Base-by-base conservation (phyloP, 192 early-diverging fungal species). In the Coemansia sp. region DNA sequence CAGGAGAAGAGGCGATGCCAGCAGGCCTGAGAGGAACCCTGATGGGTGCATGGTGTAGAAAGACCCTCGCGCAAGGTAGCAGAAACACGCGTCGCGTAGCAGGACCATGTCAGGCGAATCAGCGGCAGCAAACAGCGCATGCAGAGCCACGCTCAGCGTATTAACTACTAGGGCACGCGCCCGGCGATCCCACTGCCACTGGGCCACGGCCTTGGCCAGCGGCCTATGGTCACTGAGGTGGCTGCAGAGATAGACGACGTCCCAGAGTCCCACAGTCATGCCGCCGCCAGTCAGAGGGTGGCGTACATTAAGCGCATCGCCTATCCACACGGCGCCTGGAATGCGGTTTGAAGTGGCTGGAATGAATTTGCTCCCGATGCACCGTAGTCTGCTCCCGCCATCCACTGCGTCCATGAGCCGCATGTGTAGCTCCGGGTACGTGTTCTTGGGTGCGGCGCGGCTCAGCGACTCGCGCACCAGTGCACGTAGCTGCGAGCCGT, bases 281-380 rank as follows among this genome's bases (percentile, higher is more conserved):
- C 97, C 97, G 75, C 86, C 94, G 41, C 95, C 95, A 0, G 94
- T 97, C 53, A 99, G 79, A 15, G 94, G 94, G 60, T 97, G 94
- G 32, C 95, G 85, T 83, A 97, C 95, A 65, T 99, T 99, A 74
- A 93, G 87, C 2, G 97, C 93, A 81, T 99, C 97, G 43, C 97
- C 97, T 18, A 97, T 70, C 12, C 95, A 68, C 39, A 97, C 82
- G 7, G 95, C 72, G 5, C 97, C 97, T 29, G 81, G 66, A 8
- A 74, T 60, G n/a, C 65, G 63, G 68, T 95, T 92, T n/a, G 70
- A 68, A 0, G 88, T 85, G 3, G 95, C 89, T 11, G 94, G 93
- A n/a, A 98, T 83, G 67, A 86, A 95, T 26, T 83, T 86, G 83
- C 92, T 95, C 36, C 92, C 93, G 86, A 98, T 97, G 19, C 87